phyloP scores from a whole-genome alignment of 768 basidiomycete species.

The Psilocybe cubensis region DNA sequence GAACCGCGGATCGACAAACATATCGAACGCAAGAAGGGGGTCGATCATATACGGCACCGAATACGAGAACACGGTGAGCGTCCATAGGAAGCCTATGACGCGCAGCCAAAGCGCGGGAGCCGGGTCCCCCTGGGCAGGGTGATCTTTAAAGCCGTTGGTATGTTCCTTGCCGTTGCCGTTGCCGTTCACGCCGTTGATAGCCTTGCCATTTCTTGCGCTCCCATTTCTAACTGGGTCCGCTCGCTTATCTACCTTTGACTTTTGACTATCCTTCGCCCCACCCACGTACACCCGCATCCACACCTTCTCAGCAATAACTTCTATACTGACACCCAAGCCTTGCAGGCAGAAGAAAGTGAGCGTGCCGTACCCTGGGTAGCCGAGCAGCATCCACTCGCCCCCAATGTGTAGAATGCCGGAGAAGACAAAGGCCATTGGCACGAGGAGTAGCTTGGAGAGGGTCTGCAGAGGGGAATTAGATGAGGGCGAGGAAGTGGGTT shows the following conservation, averaged over 20 bases:
- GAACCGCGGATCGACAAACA: constrained; percentile 19
- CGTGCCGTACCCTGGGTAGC: constrained; percentile 24
- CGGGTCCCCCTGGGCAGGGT: too few species aligned
- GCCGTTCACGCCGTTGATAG: background rate
- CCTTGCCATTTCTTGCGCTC: background rate
- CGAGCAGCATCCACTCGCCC: constrained; percentile 36
- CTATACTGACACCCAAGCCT: constrained; percentile 30
- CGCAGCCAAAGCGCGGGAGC: constrained; percentile 16
- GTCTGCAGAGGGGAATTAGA: background rate
- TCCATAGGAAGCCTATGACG: constrained; percentile 29
- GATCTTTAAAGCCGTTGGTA: too few species aligned
- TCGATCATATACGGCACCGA: constrained; percentile 28
- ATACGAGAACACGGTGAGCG: constrained; percentile 26
- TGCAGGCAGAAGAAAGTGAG: constrained; percentile 39
- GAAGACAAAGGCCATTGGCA: constrained; percentile 32
- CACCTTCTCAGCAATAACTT: background rate
- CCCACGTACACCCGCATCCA: too few species aligned
- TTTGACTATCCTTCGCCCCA: too few species aligned
- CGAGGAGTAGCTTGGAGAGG: constrained; percentile 6
- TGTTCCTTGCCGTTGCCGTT: background rate
- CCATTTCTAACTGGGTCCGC: background rate
- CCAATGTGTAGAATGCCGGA: constrained; percentile 35
- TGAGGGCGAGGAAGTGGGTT: too few species aligned
- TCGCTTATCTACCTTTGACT: too few species aligned
- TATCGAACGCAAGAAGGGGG: constrained; percentile 19